Base-by-base conservation (phyloP, 257 asterid species). In the Coffea eugenioides region DNA sequence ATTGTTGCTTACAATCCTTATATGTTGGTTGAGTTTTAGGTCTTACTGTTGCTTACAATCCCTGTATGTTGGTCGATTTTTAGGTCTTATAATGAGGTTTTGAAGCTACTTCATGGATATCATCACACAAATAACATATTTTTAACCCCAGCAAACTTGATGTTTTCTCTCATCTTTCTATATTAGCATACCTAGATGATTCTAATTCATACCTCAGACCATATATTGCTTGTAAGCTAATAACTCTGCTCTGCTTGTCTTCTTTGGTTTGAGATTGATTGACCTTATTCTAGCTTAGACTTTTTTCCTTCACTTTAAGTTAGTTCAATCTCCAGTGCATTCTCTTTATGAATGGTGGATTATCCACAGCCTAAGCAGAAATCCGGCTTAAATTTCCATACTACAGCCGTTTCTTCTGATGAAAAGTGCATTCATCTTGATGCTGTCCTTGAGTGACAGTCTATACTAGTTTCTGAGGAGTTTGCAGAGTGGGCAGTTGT, bases 201-300 rank as follows among this genome's bases (percentile, higher is more conserved):
- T 51, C 6, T 73, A 66, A 52, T 52, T 27, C 62, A 25, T 72
- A 13, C 64, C 64, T 13, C 51, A 56, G 36, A n/a, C 36, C 15
- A 6, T 59, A 7, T 36, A 51, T 4, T 41, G 25, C 36, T 21
- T 11, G 15, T 56, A 11, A 39, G 23, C 64, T 4, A 31, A 46
- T 27, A 8, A 27, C 41, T 39, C 18, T 15, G 25, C 31, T 20
- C 31, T 20, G 9, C 61, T 46, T 20, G 21, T 34, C 43, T 46
- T 18, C 48, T 12, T 45, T 43, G 66, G 68, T 15, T 70, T 68
- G 41, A 8, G 76, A 77, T 67, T 3, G 48, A 41, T 46, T 31
- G 62, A 46, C 78, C 23, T 79, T 71, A 69, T 36, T 78, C 49
- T 39, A 18, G 56, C 31, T 23, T 77, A 41, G 46, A 27, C 31